Percentiles rank a stretch among this genome's conserved stretches.
Evolutionary conservation across 2,329 filamentous ascomycete species (phyloP).

Genomic region (Metarhizium humberi): DNA sequence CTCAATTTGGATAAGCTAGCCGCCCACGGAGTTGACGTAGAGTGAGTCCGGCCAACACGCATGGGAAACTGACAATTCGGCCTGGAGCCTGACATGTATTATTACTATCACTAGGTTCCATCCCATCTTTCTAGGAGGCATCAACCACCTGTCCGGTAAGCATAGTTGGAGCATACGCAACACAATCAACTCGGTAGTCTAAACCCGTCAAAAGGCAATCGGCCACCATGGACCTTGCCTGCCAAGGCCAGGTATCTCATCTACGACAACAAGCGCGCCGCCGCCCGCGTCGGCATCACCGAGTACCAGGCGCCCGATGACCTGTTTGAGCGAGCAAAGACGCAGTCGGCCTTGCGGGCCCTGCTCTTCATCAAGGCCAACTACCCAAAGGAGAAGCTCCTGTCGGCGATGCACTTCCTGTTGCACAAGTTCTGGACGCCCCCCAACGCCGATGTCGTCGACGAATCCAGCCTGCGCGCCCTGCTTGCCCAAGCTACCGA

Average conservation of each 20-base stretch:
- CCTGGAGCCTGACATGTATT: neutral
- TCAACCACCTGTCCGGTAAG: slow-evolving; percentile 50
- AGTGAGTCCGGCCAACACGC: slow-evolving; percentile 37
- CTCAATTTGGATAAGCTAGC: slow-evolving; percentile 44
- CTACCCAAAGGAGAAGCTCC: slow-evolving; percentile 39
- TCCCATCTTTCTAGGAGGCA: slow-evolving; percentile 62
- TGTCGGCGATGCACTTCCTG: slow-evolving; percentile 43
- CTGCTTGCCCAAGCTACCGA: slow-evolving; percentile 23
- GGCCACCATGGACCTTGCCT: slow-evolving; percentile 62
- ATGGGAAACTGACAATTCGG: neutral
- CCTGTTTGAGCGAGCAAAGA: slow-evolving; percentile 33
- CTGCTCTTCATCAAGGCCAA: slow-evolving; percentile 57
- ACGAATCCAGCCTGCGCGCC: slow-evolving; percentile 41
- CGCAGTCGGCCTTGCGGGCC: slow-evolving; percentile 51
- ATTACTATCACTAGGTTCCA: slow-evolving; percentile 42
- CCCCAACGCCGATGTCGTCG: slow-evolving; percentile 48
- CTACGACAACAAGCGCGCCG: slow-evolving; percentile 30
- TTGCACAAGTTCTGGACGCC: slow-evolving; percentile 55
- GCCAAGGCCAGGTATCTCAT: slow-evolving; percentile 54
- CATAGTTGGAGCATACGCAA: neutral
- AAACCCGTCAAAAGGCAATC: slow-evolving; percentile 47
- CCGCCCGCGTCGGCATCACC: slow-evolving; percentile 26
- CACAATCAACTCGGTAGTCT: neutral
- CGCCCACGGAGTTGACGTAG: slow-evolving; percentile 51
- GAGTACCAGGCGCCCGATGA: slow-evolving; percentile 29